A percentile compares a stretch with the other conserved stretches of the same genome.
Evolutionary conservation across 257 asterid species (phyloP).

Genomic region (Fraxinus pennsylvanica): DNA sequence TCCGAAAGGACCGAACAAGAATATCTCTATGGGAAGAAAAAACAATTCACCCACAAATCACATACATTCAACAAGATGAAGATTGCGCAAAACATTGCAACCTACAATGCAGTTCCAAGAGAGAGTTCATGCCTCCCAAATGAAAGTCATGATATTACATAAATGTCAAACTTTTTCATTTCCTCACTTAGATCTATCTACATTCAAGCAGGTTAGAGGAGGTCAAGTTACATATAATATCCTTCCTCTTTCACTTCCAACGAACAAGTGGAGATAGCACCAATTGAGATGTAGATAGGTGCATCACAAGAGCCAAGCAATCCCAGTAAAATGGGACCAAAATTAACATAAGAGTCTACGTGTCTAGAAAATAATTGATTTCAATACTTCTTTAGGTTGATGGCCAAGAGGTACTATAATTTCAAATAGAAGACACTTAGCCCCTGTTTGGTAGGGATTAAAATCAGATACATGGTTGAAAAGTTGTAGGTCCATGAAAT

Average conservation of each 20-base stretch:
- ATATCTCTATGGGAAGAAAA: not conserved
- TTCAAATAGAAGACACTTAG: not conserved
- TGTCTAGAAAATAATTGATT: not conserved
- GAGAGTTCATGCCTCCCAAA: not conserved
- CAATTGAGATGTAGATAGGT: not conserved
- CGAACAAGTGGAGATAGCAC: not conserved
- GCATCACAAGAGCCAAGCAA: no score
- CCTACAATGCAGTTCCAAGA: not conserved
- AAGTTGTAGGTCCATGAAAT: no score
- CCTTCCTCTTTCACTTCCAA: not conserved
- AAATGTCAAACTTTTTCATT: not conserved
- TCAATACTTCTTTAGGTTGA: not conserved
- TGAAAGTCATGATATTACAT: not conserved
- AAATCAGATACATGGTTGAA: no score
- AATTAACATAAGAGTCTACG: no score
- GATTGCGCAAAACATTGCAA: not conserved
- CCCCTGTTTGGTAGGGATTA: no score
- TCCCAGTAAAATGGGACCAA: no score
- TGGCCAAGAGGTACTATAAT: not conserved
- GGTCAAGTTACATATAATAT: not conserved
- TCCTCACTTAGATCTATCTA: not conserved
- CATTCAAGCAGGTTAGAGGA: not conserved
- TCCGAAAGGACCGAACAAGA: not conserved
- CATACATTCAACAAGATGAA: not conserved
- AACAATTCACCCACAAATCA: not conserved